Conservation (phyloP, 2,329 filamentous ascomycete genomes). For the Aspergillus sergii region DNA sequence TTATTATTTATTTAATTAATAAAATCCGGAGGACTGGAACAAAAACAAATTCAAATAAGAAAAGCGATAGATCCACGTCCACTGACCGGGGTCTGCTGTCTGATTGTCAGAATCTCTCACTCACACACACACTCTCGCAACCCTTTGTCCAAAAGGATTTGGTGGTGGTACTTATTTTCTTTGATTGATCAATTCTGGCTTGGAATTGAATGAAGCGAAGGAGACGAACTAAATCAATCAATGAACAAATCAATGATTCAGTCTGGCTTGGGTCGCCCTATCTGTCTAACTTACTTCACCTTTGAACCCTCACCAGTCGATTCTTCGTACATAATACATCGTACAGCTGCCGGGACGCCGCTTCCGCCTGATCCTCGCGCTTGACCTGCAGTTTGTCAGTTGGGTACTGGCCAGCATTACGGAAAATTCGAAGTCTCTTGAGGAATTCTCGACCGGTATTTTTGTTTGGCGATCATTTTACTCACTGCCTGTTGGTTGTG, state of each 20-base stretch:
- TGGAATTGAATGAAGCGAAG: background rate
- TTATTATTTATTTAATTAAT: conserved; percentile 5
- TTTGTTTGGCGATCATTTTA: conserved; percentile 17
- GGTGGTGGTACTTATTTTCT: background rate
- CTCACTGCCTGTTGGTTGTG: conserved; percentile 7
- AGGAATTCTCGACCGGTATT: conserved; percentile 16
- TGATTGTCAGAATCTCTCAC: conserved; percentile 1
- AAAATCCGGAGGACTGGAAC: background rate
- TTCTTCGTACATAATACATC: conserved; percentile 14
- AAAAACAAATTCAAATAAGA: conserved; percentile 6
- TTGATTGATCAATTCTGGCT: conserved; percentile 12
- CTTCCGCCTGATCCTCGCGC: conserved; percentile 27
- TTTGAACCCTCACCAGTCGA: conserved; percentile 3
- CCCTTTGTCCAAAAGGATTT: background rate
- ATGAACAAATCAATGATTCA: background rate
- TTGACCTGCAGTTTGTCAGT: conserved; percentile 20
- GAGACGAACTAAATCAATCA: background rate
- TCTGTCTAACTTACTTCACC: background rate
- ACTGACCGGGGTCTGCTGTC: conserved; percentile 16
- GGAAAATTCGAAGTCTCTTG: conserved; percentile 16
- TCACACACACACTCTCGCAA: background rate
- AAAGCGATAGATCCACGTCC: conserved; percentile 21
- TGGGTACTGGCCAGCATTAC: conserved; percentile 13
- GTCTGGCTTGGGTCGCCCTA: conserved; percentile 8
- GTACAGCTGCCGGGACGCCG: conserved; percentile 22